A percentile compares a stretch with the other conserved stretches of the same genome.
These are phyloP conservation scores for Salvia hispanica DNA, from an alignment of 257 asterid genomes.

Conservation along the genomic window DNA sequence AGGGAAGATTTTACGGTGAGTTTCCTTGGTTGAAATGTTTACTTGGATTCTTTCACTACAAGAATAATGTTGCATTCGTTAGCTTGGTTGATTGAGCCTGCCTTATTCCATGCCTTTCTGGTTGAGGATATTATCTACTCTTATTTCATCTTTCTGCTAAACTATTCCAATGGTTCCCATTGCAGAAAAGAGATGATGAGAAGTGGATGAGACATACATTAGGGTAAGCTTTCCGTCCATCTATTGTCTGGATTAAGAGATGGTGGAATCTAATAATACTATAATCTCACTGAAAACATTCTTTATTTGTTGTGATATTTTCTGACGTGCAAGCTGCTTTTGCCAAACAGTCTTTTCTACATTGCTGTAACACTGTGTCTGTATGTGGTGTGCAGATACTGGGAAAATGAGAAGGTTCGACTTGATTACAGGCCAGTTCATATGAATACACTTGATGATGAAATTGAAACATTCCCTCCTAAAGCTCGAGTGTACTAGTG, in stretches of 20 bases:
- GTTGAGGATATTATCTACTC: not conserved
- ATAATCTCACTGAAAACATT: not conserved
- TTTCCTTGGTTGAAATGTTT: constrained; percentile 17
- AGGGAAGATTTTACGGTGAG: constrained; percentile 96
- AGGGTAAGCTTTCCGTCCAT: constrained; percentile 60
- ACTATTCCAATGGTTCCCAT: constrained; percentile 30
- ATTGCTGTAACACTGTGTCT: constrained; percentile 16
- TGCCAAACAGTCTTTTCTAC: not conserved
- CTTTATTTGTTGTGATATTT: not conserved
- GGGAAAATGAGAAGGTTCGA: constrained; percentile 82
- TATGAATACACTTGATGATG: constrained; percentile 85
- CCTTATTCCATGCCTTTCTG: too few relatives aligned
- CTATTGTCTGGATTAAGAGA: not conserved
- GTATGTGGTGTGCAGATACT: constrained; percentile 55
- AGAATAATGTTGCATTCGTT: too few relatives aligned
- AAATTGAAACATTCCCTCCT: constrained; percentile 82
- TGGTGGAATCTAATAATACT: not conserved
- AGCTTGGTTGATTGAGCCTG: too few relatives aligned
- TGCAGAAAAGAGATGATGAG: constrained; percentile 93
- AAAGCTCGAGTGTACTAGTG: constrained; percentile 82
- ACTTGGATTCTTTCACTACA: too few relatives aligned
- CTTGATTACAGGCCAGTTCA: constrained; percentile 86
- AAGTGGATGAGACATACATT: constrained; percentile 92
- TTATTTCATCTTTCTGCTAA: constrained; percentile 21
- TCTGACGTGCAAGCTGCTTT: too few relatives aligned